Conservation (phyloP, 1,284 basidiomycete genomes). For the Heterobasidion irregulare region DNA sequence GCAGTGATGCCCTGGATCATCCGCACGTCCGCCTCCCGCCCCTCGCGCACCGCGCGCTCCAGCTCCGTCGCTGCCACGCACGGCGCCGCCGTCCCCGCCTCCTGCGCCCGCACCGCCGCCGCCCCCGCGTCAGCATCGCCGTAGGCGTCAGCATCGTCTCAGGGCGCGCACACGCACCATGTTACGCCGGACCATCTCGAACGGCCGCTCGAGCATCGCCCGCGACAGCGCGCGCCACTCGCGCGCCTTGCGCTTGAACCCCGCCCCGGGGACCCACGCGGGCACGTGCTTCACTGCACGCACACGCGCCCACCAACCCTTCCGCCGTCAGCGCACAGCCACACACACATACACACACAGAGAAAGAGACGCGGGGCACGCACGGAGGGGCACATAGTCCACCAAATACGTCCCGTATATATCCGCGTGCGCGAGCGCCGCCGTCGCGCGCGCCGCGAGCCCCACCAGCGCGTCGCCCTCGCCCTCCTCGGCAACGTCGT, state of each 20-base stretch:
- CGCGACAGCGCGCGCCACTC: slow-evolving; percentile 33
- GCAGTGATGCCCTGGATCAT: neutral
- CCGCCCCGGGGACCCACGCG: slow-evolving; percentile 56
- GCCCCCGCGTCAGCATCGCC: no score
- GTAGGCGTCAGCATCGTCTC: no score
- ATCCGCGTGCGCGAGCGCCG: slow-evolving; percentile 50
- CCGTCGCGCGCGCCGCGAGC: slow-evolving; percentile 46
- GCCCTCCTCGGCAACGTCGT: slow-evolving; percentile 38
- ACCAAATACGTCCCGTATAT: slow-evolving; percentile 52
- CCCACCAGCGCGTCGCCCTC: slow-evolving; percentile 48
- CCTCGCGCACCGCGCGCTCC: neutral
- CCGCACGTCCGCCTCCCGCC: no score
- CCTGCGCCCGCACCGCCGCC: no score
- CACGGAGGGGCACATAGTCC: slow-evolving; percentile 47
- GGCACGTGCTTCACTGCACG: slow-evolving; percentile 50
- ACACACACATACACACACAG: neutral
- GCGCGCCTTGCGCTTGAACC: slow-evolving; percentile 44
- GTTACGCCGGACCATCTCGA: neutral
- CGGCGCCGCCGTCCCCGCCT: neutral
- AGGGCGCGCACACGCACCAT: neutral
- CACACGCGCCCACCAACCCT: no score
- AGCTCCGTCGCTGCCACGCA: neutral
- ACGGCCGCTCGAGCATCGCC: neutral
- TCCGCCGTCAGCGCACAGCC: neutral
- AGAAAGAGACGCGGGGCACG: slow-evolving; percentile 10